A percentile compares a stretch with the other conserved stretches of the same genome.
Conservation (phyloP, 352 stramenopile genomes). For the Pythium rishiriense region DNA sequence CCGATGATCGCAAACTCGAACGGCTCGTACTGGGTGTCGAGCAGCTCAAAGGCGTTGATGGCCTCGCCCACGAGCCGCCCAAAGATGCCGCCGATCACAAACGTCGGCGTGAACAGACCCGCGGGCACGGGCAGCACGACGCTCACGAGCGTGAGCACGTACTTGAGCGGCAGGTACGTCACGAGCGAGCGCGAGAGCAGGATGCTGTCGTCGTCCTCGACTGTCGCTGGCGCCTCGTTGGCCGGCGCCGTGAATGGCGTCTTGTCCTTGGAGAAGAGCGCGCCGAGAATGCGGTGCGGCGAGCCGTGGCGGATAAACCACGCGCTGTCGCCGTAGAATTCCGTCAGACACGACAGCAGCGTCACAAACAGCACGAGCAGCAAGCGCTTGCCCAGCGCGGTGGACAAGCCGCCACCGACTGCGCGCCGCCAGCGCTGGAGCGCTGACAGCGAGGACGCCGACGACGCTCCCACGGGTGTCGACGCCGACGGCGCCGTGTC, state of each 20-base stretch:
- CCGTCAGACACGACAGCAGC: slow-evolving; percentile 62
- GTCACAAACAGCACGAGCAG: slow-evolving; percentile 59
- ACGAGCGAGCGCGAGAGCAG: slow-evolving; percentile 76
- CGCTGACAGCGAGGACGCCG: slow-evolving; percentile 14
- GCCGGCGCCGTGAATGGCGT: slow-evolving; percentile 37
- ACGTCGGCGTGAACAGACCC: slow-evolving; percentile 84
- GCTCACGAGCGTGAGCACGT: slow-evolving; percentile 71
- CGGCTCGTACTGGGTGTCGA: slow-evolving; percentile 76
- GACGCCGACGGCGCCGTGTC: background rate
- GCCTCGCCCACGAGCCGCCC: slow-evolving; percentile 77
- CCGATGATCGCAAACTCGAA: slow-evolving; percentile 93
- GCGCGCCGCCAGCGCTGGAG: slow-evolving; percentile 9
- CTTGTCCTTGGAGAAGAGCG: slow-evolving; percentile 70
- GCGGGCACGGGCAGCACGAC: slow-evolving; percentile 75
- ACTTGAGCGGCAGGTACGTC: slow-evolving; percentile 80
- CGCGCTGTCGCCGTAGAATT: slow-evolving; percentile 79
- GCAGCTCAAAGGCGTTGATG: slow-evolving; percentile 59
- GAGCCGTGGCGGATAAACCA: slow-evolving; percentile 82
- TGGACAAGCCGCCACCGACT: slow-evolving; percentile 23
- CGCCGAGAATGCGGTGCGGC: slow-evolving; percentile 56
- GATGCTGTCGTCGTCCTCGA: slow-evolving; percentile 40
- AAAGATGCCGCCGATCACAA: slow-evolving; percentile 84
- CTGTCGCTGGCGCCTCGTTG: slow-evolving; percentile 1
- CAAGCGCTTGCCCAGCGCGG: slow-evolving; percentile 61
- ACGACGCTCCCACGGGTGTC: background rate